Conservation (phyloP, 306 rosid genomes). For the Macrotyloma uniflorum region DNA sequence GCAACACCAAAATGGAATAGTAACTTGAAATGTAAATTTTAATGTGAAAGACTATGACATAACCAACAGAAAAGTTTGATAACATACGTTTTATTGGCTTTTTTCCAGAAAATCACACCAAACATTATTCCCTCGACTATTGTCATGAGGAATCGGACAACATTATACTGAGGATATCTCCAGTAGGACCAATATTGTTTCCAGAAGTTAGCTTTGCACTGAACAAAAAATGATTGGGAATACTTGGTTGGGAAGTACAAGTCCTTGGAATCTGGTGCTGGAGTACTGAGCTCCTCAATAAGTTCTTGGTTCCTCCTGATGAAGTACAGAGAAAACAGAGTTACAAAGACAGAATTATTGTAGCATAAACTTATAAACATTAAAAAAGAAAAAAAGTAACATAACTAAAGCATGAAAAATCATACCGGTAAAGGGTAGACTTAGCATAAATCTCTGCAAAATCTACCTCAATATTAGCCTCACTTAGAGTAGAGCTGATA, state of each 20-base stretch:
- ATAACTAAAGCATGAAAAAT: not conserved
- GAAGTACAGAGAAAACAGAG: not conserved
- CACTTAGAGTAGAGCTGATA: conserved; percentile 51
- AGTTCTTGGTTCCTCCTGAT: conserved; percentile 63
- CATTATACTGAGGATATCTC: conserved; percentile 66
- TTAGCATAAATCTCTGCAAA: conserved; percentile 61
- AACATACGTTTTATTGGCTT: conserved; percentile 55
- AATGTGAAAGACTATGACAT: not conserved
- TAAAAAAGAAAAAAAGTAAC: not conserved
- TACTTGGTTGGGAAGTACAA: conserved; percentile 64
- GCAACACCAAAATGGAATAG: not conserved
- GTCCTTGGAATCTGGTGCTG: conserved; percentile 59
- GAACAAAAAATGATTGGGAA: conserved; percentile 59
- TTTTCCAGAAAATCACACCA: conserved; percentile 63
- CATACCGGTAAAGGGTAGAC: conserved; percentile 65
- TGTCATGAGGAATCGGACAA: conserved; percentile 58
- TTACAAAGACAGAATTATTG: conserved; percentile 5
- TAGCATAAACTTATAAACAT: not conserved
- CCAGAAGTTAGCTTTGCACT: conserved; percentile 63
- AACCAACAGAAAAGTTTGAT: not conserved
- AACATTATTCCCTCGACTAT: conserved; percentile 47
- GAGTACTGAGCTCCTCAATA: conserved; percentile 51
- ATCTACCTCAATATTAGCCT: conserved; percentile 56
- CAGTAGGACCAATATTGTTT: conserved; percentile 69
- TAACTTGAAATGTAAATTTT: conserved; percentile 28